Evolutionary conservation across 208 protist genomes (phyloP).

Genomic region (Angomonas desouzai): DNA sequence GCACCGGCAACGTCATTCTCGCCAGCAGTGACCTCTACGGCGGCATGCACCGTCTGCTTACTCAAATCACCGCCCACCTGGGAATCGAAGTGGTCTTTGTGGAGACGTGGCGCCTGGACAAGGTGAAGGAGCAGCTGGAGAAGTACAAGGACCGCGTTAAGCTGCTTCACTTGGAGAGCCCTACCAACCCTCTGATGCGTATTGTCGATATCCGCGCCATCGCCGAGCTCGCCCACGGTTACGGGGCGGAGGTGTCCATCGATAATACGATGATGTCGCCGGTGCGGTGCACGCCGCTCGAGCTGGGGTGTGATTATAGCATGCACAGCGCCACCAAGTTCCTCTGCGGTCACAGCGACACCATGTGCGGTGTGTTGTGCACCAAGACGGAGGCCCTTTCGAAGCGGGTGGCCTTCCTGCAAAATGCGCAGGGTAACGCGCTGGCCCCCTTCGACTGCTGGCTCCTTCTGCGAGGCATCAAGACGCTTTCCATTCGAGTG

Average conservation of each 20-base stretch:
- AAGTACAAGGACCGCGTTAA: constrained; percentile 36
- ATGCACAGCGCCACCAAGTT: constrained; percentile 96
- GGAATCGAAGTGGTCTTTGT: constrained; percentile 87
- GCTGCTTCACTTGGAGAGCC: constrained; percentile 94
- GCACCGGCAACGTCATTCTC: constrained; percentile 68
- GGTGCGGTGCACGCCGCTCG: constrained; percentile 92
- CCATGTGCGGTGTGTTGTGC: constrained; percentile 85
- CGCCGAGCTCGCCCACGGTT: constrained; percentile 65
- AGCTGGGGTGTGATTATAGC: constrained; percentile 93
- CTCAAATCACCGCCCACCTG: constrained; percentile 58
- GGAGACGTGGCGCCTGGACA: constrained; percentile 72
- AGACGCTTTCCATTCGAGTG: constrained; percentile 94
- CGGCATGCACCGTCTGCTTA: constrained; percentile 91
- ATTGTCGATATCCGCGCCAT: constrained; percentile 86
- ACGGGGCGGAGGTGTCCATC: constrained; percentile 82
- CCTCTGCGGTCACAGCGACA: constrained; percentile 95
- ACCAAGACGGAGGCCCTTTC: constrained; percentile 59
- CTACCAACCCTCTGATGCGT: constrained; percentile 93
- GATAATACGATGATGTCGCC: constrained; percentile 97
- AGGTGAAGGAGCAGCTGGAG: constrained; percentile 40
- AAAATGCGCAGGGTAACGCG: constrained; percentile 90
- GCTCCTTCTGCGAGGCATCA: constrained; percentile 92
- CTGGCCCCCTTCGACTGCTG: constrained; percentile 95
- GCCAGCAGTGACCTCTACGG: constrained; percentile 92
- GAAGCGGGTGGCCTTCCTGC: constrained; percentile 82